These are phyloP conservation scores for Metarhizium guizhouense DNA, from an alignment of 2,329 filamentous ascomycete genomes.

Conservation along the genomic window DNA sequence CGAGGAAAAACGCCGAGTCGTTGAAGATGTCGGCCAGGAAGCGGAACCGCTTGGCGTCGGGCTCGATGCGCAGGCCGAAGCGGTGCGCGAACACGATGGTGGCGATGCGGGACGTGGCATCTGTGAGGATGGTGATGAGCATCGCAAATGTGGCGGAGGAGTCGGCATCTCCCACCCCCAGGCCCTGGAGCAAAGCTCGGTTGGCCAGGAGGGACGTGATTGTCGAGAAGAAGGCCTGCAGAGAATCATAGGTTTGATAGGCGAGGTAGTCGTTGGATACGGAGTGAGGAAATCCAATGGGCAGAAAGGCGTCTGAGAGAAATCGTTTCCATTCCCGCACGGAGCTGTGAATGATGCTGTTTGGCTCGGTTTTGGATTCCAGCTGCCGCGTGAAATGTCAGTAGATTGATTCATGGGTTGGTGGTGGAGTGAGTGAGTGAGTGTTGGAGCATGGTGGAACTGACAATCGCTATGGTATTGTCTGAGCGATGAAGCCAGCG, in stretches of 20 bases:
- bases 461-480: constrained; percentile 19
- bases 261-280: constrained; percentile 78
- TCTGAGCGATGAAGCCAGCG: constrained; percentile 23
- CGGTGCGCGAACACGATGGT: constrained; percentile 82
- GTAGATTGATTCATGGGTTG: neutral
- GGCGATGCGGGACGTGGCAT: constrained; percentile 69
- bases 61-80: constrained; percentile 74
- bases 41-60: constrained; percentile 84
- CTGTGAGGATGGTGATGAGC: constrained; percentile 73
- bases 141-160: constrained; percentile 75
- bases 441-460: neutral
- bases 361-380: constrained; percentile 12
- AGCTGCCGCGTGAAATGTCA: constrained; percentile 13
- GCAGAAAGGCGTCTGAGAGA: constrained; percentile 65
- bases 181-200: constrained; percentile 65
- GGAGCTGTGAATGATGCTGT: constrained; percentile 17
- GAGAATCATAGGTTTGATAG: constrained; percentile 63
- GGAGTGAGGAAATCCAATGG: constrained; percentile 78
- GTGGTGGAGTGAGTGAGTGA: too few relatives aligned
- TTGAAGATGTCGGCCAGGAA: constrained; percentile 85
- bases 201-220: constrained; percentile 74
- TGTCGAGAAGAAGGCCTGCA: constrained; percentile 77
- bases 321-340: constrained; percentile 28
- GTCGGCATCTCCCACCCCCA: constrained; percentile 76
- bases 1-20: constrained; percentile 76